Base-by-base conservation (phyloP, 2,329 filamentous ascomycete genomes). In the Talaromyces piceae region DNA sequence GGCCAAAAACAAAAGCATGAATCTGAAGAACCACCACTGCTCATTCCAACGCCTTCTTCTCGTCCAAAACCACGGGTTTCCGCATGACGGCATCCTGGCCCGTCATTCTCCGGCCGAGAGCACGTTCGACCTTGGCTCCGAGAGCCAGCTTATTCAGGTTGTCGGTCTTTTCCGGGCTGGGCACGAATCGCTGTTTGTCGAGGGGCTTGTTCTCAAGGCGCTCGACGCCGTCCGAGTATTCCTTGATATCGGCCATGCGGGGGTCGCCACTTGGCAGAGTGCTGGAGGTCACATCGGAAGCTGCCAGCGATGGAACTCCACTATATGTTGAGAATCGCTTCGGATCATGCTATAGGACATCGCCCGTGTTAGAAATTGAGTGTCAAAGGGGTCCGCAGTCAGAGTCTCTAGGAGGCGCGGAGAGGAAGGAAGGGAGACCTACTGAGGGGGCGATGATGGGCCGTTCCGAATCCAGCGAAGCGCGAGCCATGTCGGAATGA, bases 191-290 rank as follows among this genome's bases (percentile, higher is more conserved):
- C 74, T 96, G 91, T 62, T 86, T 81, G 60, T 82, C 75, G 25
- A 95, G 82, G 45, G 86, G 87, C 72, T 88, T 89, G 77, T 95
- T 93, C 70, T 94, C 88, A 73, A 96, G 87, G 63, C 90, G 87
- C 63, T 89, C 84, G 57, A 95, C 81, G 54, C 87, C 85, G 55
- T 84, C 81, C 61, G 87, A 86, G 68, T 93, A 89, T 59, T 87
- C 81, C 68, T 84, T 80, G 66, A 93, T 82, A 62, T 84, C 81
- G 56, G 77, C 75, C 56, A 79, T 72, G 63, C 77, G 77, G 56
- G 77, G 76, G 66, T 77, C 75, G 43, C 66, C 65, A 51, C 63
- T 70, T 51, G 64, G 67, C 16, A 69, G 56, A 56, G 63, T 67
- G 47, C 64, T 61, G 51, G 64, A 68, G 45, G 73, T 75, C 41